Base-by-base conservation (phyloP, 2,329 filamentous ascomycete species). In the Cordyceps tenuipes region DNA sequence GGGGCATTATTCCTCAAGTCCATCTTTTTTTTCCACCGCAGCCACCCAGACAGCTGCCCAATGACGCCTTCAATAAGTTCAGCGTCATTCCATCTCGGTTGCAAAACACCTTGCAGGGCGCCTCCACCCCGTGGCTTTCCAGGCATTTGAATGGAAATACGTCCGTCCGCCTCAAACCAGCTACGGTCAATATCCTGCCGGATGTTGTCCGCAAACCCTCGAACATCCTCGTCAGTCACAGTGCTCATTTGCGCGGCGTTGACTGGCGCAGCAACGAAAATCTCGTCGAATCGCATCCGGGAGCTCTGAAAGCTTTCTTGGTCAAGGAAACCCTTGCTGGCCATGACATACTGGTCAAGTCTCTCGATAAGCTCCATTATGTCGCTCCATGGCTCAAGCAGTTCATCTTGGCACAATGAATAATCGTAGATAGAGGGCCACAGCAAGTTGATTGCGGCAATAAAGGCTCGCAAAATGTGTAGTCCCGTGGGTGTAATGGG, bases 151-250 rank as follows among this genome's bases (percentile, higher is more conserved):
- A 79, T 71, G 0, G 69, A 73, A 12, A 79, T 71, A 3, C 61
- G 68, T 2, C 67, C 64, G 3, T 64, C 67, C 3, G 68, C 67
- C 1, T 70, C 65, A 8, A 72, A 61, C 80, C 80, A 82, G 47
- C 75, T 77, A 49, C 71, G 73, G 4, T 68, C 68, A 12, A 81
- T 73, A 47, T 82, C 79, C 9, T 72, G 70, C 5, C 73, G 59
- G 43, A 82, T 77, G 53, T 73, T 73, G 17, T 72, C 70, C 7
- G 70, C 68, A 59, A 82, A 81, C 47, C 63, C 71, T 34, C 69
- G 66, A 9, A 77, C 66, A 29, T 76, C 68, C 15, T 12, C 13
- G 9, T 3, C 70, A 60, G 36, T 73, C 62, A 36, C 62, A 57
- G 53, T 56, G 21, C 36, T 19, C 55, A 61, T 49, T 58, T 57